These are phyloP conservation scores for Dioscorea alata DNA, from an alignment of 106 monocot genomes.

Conservation along the genomic window DNA sequence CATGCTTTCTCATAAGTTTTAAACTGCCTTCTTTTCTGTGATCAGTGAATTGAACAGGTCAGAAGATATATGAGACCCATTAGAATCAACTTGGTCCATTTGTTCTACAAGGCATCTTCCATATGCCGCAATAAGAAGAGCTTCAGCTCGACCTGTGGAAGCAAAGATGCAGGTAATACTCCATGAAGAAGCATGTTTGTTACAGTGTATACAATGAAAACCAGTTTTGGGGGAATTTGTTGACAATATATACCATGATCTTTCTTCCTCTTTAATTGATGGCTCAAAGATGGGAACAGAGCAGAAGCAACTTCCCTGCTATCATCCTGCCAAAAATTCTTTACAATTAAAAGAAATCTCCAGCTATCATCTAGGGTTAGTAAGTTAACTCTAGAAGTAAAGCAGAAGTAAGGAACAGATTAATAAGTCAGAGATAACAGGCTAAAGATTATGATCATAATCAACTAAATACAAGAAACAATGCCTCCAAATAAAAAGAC, in stretches of 20 bases:
- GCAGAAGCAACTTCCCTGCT: slow-evolving; percentile 70
- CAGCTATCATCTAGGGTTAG: background rate
- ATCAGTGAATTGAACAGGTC: too few relatives aligned
- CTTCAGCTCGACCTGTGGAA: slow-evolving; percentile 85
- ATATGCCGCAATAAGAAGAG: slow-evolving; percentile 97
- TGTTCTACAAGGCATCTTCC: slow-evolving; percentile 52
- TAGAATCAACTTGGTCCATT: too few relatives aligned
- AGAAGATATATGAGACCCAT: too few relatives aligned
- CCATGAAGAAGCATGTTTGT: background rate
- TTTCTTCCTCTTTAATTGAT: slow-evolving; percentile 76
- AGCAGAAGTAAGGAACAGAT: too few relatives aligned
- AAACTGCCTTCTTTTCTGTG: too few relatives aligned
- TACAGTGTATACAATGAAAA: background rate
- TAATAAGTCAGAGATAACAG: too few relatives aligned
- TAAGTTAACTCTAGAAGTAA: too few relatives aligned
- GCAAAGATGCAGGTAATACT: background rate
- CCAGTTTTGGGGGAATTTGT: background rate
- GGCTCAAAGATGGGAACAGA: slow-evolving; percentile 69
- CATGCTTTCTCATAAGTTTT: too few relatives aligned
- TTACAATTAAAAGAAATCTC: background rate
- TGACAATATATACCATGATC: slow-evolving; percentile 61
- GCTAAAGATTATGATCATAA: background rate
- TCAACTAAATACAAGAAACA: background rate
- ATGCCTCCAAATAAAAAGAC: too few relatives aligned
- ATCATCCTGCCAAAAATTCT: slow-evolving; percentile 56